Evolutionary conservation across 495 filamentous ascomycete species (phyloP).

Genomic region (Podospora conica): DNA sequence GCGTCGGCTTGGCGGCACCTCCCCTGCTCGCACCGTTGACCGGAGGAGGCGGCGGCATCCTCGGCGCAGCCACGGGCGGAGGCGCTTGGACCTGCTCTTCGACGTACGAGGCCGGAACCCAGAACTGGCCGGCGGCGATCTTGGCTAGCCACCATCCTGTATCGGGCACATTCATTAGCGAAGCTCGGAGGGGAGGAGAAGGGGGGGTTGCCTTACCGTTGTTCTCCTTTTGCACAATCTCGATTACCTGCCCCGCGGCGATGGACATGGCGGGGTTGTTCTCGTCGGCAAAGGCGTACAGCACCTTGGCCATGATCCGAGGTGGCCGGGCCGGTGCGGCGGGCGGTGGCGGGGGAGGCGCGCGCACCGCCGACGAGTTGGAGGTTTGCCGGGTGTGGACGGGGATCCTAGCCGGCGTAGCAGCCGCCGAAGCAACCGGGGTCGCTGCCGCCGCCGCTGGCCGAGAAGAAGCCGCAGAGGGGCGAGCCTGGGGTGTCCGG

Average conservation of each 20-base stretch:
- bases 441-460: slow-evolving; percentile 36
- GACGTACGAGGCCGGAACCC: slow-evolving; percentile 90
- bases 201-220: slow-evolving; percentile 64
- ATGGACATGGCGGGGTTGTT: slow-evolving; percentile 75
- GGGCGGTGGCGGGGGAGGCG: slow-evolving; percentile 64
- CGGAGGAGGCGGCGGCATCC: slow-evolving; percentile 46
- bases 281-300: slow-evolving; percentile 83
- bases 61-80: slow-evolving; percentile 37
- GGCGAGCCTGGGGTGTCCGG: slow-evolving; percentile 46
- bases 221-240: slow-evolving; percentile 79
- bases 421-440: slow-evolving; percentile 18
- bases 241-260: slow-evolving; percentile 67
- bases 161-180: slow-evolving; percentile 10
- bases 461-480: slow-evolving; percentile 31
- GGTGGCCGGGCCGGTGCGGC: slow-evolving; percentile 61
- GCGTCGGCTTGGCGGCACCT: slow-evolving; percentile 61
- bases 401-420: slow-evolving; percentile 28
- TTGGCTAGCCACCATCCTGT: slow-evolving; percentile 94
- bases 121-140: slow-evolving; percentile 66
- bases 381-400: slow-evolving; percentile 41
- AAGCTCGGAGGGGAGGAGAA: neutral
- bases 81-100: slow-evolving; percentile 62
- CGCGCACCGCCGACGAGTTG: slow-evolving; percentile 45
- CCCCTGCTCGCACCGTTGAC: slow-evolving; percentile 47
- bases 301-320: slow-evolving; percentile 69